phyloP scores from a whole-genome alignment of 2,329 filamentous ascomycete genomes.

The Arthrobotrys conoides region DNA sequence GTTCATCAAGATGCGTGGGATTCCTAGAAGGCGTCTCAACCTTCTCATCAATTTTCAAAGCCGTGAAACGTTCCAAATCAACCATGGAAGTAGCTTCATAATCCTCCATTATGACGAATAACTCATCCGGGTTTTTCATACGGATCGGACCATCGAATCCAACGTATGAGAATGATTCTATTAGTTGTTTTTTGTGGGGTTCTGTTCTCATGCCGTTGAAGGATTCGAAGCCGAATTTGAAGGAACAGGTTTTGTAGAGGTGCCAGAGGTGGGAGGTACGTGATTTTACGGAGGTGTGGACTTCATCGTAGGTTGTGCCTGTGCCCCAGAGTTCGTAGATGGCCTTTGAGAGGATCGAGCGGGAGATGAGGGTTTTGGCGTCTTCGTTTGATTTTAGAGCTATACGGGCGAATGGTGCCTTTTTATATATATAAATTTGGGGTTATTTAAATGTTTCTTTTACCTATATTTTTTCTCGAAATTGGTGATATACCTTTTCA shows the following conservation, averaged over 20 bases:
- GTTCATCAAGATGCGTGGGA: slow-evolving; percentile 53
- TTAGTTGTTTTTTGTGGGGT: slow-evolving; percentile 78
- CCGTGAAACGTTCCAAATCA: slow-evolving; percentile 32
- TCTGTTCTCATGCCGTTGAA: slow-evolving; percentile 80
- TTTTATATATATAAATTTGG: too few species aligned
- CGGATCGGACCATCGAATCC: slow-evolving; percentile 82
- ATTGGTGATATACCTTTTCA: slow-evolving; percentile 73
- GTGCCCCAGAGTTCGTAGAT: slow-evolving; percentile 92
- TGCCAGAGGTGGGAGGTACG: slow-evolving; percentile 77
- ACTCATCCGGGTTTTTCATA: slow-evolving; percentile 80
- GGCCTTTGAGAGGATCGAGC: slow-evolving; percentile 84
- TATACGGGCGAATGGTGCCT: slow-evolving; percentile 91
- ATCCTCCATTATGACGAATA: slow-evolving; percentile 86
- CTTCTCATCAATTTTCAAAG: slow-evolving; percentile 46
- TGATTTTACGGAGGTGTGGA: slow-evolving; percentile 77
- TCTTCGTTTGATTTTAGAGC: slow-evolving; percentile 76
- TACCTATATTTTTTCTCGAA: too few species aligned
- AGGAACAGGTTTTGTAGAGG: slow-evolving; percentile 76
- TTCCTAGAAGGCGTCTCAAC: slow-evolving; percentile 33
- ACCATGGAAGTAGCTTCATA: slow-evolving; percentile 70
- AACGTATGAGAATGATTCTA: slow-evolving; percentile 85
- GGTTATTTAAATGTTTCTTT: too few species aligned
- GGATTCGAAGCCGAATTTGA: slow-evolving; percentile 87
- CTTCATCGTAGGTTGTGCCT: slow-evolving; percentile 76
- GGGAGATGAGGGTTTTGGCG: slow-evolving; percentile 77